Conservation (phyloP, 2,329 filamentous ascomycete genomes). For the Alternaria gaisen region DNA sequence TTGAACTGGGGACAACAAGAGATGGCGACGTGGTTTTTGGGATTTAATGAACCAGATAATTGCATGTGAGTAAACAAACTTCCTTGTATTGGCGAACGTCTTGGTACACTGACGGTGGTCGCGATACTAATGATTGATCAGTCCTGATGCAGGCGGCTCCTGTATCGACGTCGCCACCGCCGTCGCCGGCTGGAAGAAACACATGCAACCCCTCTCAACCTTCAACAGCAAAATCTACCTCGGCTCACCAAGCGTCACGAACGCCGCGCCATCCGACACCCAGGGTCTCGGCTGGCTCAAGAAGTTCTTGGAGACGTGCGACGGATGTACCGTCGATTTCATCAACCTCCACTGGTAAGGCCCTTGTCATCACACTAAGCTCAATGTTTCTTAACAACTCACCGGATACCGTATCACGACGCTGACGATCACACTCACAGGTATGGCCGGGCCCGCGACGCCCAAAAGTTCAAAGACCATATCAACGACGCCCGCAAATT, state of each 20-base stretch:
- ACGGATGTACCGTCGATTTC: constrained; percentile 46
- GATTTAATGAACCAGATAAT: constrained; percentile 50
- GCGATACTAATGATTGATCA: not conserved
- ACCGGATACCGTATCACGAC: not conserved
- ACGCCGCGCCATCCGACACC: constrained; percentile 19
- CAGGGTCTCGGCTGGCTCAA: constrained; percentile 38
- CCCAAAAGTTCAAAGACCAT: constrained; percentile 44
- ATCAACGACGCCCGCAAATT: constrained; percentile 47
- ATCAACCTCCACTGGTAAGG: constrained; percentile 45
- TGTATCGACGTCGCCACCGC: constrained; percentile 33
- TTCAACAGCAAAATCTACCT: constrained; percentile 35
- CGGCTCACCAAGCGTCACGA: constrained; percentile 45
- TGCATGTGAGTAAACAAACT: constrained; percentile 26
- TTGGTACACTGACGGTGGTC: not conserved
- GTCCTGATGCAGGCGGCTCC: constrained; percentile 26
- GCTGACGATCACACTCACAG: not conserved
- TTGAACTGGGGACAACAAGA: not conserved
- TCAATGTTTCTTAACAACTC: not conserved
- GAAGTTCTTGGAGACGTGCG: constrained; percentile 39
- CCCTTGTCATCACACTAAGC: too few species aligned
- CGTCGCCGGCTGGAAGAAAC: constrained; percentile 25
- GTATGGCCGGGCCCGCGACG: constrained; percentile 32
- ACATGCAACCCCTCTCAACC: constrained; percentile 29
- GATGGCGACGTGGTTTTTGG: constrained; percentile 32
- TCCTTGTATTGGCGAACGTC: not conserved